phyloP scores from a whole-genome alignment of 192 early-diverging fungal species.

The Dissophora globulifera region DNA sequence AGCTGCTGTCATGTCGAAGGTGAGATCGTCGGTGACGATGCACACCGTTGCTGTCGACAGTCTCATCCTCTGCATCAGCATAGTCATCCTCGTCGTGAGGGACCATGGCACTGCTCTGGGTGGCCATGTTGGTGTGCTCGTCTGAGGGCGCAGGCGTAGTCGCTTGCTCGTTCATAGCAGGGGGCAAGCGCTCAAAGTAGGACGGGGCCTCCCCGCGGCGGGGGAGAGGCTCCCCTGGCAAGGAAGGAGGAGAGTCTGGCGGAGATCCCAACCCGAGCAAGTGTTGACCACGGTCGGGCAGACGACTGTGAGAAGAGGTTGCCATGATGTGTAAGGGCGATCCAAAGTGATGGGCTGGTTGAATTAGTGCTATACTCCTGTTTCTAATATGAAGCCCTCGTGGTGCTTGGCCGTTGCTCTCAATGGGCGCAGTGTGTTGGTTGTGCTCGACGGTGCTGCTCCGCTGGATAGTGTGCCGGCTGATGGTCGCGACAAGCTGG shows the following conservation, averaged over 20 bases:
- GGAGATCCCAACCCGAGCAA: slow-evolving; percentile 1
- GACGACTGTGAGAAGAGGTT: background rate
- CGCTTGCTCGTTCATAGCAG: slow-evolving; percentile 28
- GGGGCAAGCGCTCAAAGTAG: slow-evolving; percentile 25
- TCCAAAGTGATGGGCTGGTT: too few species aligned
- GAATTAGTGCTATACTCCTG: too few species aligned
- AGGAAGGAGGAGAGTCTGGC: slow-evolving; percentile 4
- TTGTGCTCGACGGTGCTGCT: too few species aligned
- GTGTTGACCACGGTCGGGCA: slow-evolving; percentile 17
- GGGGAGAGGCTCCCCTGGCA: background rate
- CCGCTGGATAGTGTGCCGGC: background rate
- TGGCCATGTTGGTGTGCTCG: slow-evolving; percentile 34
- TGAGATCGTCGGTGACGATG: background rate
- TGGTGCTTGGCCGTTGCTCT: too few species aligned
- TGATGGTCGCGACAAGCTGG: slow-evolving; percentile 4
- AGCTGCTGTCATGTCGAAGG: background rate
- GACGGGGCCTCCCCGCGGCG: background rate
- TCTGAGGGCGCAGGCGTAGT: slow-evolving; percentile 31
- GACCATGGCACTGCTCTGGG: slow-evolving; percentile 7
- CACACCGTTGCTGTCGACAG: too few species aligned
- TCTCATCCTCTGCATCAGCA: background rate
- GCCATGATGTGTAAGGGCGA: too few species aligned
- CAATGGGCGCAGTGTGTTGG: too few species aligned
- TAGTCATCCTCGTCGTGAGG: slow-evolving; percentile 14
- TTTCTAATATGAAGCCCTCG: too few species aligned